Conservation (phyloP, 2,329 filamentous ascomycete genomes). For the Graphilbum ipis-grandicollis region DNA sequence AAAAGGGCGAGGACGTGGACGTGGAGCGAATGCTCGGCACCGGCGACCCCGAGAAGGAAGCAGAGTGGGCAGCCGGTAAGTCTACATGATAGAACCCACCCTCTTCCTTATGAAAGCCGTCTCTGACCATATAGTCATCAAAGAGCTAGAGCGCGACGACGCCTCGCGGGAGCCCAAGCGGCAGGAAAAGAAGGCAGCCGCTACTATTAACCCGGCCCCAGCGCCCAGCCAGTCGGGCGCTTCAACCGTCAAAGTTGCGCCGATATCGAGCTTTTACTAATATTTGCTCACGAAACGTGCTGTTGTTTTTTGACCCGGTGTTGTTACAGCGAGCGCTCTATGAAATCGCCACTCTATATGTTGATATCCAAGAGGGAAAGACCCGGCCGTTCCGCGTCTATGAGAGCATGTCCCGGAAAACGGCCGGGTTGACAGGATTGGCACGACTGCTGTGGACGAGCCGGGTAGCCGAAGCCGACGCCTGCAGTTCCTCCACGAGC, state of each 20-base stretch:
- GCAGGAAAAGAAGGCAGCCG: slow-evolving; percentile 19
- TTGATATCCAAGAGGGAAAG: neutral
- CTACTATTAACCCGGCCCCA: neutral
- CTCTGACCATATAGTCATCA: slow-evolving; percentile 47
- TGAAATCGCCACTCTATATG: neutral
- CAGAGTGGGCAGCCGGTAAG: slow-evolving; percentile 72
- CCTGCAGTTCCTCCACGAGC: slow-evolving; percentile 32
- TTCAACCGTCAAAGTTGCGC: slow-evolving; percentile 3
- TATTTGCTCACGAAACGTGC: too few relatives aligned
- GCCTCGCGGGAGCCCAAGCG: slow-evolving; percentile 28
- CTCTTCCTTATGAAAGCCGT: too few relatives aligned
- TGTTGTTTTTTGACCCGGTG: too few relatives aligned
- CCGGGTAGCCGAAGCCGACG: neutral
- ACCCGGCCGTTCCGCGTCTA: too few relatives aligned
- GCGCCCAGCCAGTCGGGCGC: neutral
- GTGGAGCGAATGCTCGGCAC: slow-evolving; percentile 70
- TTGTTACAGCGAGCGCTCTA: too few relatives aligned
- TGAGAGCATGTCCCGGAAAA: slow-evolving; percentile 45
- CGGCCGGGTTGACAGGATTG: slow-evolving; percentile 13
- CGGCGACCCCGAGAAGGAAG: slow-evolving; percentile 56
- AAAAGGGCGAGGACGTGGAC: slow-evolving; percentile 62
- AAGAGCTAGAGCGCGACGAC: slow-evolving; percentile 49
- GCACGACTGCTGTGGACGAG: neutral
- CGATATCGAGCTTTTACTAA: slow-evolving; percentile 10
- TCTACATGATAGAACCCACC: too few relatives aligned